Conservation (phyloP, 768 basidiomycete species). For the Suillus discolor region DNA sequence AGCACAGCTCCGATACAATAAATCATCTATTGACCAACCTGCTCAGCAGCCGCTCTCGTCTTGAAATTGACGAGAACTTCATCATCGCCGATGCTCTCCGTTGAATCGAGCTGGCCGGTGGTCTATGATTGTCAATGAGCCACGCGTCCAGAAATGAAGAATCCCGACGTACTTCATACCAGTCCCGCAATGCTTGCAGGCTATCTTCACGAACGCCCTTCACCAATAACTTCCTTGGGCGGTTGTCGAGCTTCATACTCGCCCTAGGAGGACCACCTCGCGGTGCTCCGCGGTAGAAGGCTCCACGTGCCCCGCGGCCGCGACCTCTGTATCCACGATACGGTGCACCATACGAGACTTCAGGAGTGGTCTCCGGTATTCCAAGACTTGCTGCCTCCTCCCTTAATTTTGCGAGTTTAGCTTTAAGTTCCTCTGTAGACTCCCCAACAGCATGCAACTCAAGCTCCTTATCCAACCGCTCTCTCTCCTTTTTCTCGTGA, state of each 20-base stretch:
- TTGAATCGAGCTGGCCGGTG: slow-evolving; percentile 68
- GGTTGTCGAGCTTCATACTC: slow-evolving; percentile 90
- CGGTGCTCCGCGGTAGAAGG: slow-evolving; percentile 59
- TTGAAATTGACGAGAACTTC: slow-evolving; percentile 71
- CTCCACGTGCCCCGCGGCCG: slow-evolving; percentile 56
- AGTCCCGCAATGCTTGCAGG: slow-evolving; percentile 68
- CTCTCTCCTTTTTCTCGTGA: slow-evolving; percentile 57
- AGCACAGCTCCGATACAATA: slow-evolving; percentile 10
- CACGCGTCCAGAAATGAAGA: neutral
- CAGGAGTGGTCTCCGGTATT: slow-evolving; percentile 49
- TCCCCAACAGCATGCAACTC: slow-evolving; percentile 58
- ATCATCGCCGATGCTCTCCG: slow-evolving; percentile 56
- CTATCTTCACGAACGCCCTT: slow-evolving; percentile 63
- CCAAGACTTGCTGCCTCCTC: slow-evolving; percentile 83
- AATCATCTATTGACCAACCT: slow-evolving; percentile 46
- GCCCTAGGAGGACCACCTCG: slow-evolving; percentile 68
- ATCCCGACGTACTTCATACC: slow-evolving; percentile 68
- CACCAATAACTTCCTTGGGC: slow-evolving; percentile 78
- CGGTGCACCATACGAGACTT: slow-evolving; percentile 39
- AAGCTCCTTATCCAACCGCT: slow-evolving; percentile 81
- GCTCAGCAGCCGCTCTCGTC: slow-evolving; percentile 74
- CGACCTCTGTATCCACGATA: slow-evolving; percentile 74
- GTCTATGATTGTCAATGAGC: slow-evolving; percentile 43
- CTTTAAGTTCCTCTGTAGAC: slow-evolving; percentile 71
- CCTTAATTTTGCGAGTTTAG: slow-evolving; percentile 74